A percentile compares a stretch with the other conserved stretches of the same genome.
Conservation (phyloP, 176 grass and related monocot genomes). For the Cenchrus fungigraminus region DNA sequence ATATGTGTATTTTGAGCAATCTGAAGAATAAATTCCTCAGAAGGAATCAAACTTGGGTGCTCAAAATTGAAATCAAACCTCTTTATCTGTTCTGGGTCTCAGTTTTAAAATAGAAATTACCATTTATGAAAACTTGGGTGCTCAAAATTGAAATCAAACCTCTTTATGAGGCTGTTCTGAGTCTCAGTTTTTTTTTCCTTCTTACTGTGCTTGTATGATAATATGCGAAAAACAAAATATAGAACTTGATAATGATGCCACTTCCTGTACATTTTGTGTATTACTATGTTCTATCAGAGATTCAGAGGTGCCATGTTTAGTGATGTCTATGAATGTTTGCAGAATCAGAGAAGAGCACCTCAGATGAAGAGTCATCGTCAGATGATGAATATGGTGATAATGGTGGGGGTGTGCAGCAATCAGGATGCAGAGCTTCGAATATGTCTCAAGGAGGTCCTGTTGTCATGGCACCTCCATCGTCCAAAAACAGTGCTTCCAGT, state of each 20-base stretch:
- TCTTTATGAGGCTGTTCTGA: no score
- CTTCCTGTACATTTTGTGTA: neutral
- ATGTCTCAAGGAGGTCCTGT: neutral
- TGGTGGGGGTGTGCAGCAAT: neutral
- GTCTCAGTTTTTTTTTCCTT: neutral
- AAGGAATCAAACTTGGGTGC: neutral
- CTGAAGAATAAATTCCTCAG: neutral
- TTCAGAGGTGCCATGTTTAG: neutral
- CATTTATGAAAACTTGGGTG: neutral
- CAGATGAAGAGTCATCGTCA: slow-evolving; percentile 9
- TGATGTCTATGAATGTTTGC: slow-evolving; percentile 23
- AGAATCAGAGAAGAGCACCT: slow-evolving; percentile 25
- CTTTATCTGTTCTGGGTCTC: neutral
- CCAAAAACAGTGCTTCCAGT: neutral
- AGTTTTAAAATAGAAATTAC: neutral
- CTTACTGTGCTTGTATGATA: neutral
- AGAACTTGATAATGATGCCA: neutral
- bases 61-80: neutral
- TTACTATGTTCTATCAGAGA: neutral
- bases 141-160: no score
- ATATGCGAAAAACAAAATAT: neutral
- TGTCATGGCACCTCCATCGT: neutral
- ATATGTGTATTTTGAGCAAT: neutral
- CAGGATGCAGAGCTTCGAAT: neutral
- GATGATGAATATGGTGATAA: slow-evolving; percentile 12